Conservation (phyloP, 345 rosid genomes). For the Pelargonium nanum region DNA sequence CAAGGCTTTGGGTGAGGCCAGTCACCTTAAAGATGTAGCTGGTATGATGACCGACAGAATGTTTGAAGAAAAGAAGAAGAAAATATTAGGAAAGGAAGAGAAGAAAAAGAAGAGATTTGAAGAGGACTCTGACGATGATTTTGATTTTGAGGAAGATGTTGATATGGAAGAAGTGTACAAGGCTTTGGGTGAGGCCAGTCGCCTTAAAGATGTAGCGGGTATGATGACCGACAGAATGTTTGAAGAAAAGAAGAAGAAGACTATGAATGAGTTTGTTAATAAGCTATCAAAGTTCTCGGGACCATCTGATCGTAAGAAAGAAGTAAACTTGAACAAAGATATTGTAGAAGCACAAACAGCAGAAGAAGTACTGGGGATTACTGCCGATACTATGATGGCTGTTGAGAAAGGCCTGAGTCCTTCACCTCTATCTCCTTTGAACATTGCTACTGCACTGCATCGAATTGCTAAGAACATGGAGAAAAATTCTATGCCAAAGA, state of each 20-base stretch:
- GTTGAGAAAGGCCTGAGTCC: slow-evolving; percentile 86
- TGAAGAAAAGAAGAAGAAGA: slow-evolving; percentile 51
- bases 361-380: slow-evolving; percentile 58
- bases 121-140: slow-evolving; percentile 27
- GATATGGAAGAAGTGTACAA: slow-evolving; percentile 16
- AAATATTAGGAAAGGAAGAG: slow-evolving; percentile 17
- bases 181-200: slow-evolving; percentile 18
- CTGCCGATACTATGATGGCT: slow-evolving; percentile 62
- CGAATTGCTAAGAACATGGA: slow-evolving; percentile 94
- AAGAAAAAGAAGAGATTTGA: slow-evolving; percentile 20
- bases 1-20: slow-evolving; percentile 16
- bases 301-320: slow-evolving; percentile 66
- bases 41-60: slow-evolving; percentile 55
- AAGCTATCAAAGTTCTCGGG: slow-evolving; percentile 67
- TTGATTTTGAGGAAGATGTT: slow-evolving; percentile 17
- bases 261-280: slow-evolving; percentile 52
- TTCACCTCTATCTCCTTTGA: slow-evolving; percentile 73
- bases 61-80: slow-evolving; percentile 57
- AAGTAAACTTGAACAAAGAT: slow-evolving; percentile 58
- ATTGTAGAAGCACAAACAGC: slow-evolving; percentile 78
- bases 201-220: slow-evolving; percentile 41
- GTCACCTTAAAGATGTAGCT: slow-evolving; percentile 34
- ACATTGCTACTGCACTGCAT: slow-evolving; percentile 79
- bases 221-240: slow-evolving; percentile 61
- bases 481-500: slow-evolving; percentile 62